Conservation (phyloP, 2,329 filamentous ascomycete species). For the Chaetothyriales sp. region DNA sequence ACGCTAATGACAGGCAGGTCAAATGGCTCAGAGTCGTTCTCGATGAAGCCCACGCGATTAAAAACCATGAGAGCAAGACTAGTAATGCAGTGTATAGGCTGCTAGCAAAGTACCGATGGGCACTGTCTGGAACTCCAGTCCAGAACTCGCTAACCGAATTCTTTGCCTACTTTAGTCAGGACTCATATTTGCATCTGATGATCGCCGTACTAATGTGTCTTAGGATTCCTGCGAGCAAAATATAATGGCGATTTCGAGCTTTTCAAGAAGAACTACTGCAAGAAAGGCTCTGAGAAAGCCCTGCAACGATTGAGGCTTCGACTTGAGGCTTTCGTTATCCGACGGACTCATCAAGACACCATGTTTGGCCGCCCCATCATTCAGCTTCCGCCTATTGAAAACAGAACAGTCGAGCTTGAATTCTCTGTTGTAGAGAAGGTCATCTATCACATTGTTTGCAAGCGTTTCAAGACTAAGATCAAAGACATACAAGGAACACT, state of each 20-base stretch:
- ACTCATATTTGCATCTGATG: not conserved
- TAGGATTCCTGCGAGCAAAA: conserved; percentile 25
- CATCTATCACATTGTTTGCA: conserved; percentile 40
- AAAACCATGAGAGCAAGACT: conserved; percentile 23
- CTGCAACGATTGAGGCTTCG: conserved; percentile 20
- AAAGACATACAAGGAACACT: conserved; percentile 21
- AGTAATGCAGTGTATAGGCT: conserved; percentile 26
- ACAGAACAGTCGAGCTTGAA: conserved; percentile 23
- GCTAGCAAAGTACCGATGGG: conserved; percentile 25
- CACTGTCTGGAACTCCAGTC: conserved; percentile 27
- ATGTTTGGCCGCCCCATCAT: conserved; percentile 43
- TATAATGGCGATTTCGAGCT: conserved; percentile 15
- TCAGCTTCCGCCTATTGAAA: conserved; percentile 37
- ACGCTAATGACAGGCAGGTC: conserved; percentile 6
- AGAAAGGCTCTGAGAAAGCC: conserved; percentile 8
- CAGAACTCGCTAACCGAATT: conserved; percentile 28
- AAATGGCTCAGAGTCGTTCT: conserved; percentile 29
- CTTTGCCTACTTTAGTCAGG: conserved; percentile 21
- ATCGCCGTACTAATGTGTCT: not conserved
- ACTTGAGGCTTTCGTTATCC: conserved; percentile 35
- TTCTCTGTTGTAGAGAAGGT: conserved; percentile 40
- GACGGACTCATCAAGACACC: conserved; percentile 41
- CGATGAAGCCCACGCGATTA: conserved; percentile 28
- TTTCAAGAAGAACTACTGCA: conserved; percentile 20
- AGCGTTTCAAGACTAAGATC: conserved; percentile 31